phyloP scores from a whole-genome alignment of 1,284 basidiomycete genomes.

The Ganoderma resinaceum region DNA sequence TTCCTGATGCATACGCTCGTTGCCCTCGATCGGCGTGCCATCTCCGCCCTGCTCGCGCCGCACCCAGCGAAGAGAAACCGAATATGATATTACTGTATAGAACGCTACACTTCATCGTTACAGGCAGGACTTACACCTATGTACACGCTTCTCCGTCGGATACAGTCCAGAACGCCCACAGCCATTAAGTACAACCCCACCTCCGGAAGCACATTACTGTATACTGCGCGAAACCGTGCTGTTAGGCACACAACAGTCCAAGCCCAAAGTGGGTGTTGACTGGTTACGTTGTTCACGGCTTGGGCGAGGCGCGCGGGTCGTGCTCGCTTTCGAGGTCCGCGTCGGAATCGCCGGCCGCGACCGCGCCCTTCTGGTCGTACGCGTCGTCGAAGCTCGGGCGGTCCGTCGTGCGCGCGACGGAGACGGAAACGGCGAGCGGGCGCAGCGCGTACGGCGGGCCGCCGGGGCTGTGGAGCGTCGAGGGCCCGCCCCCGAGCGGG shows the following conservation, averaged over 20 bases:
- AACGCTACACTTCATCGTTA: not conserved
- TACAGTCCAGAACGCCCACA: not conserved
- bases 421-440: constrained; percentile 12
- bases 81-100: not conserved
- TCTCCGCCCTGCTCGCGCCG: too few species aligned
- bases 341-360: not conserved
- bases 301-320: not conserved
- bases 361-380: not conserved
- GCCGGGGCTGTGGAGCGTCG: not conserved
- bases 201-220: not conserved
- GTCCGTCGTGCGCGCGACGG: constrained; percentile 1
- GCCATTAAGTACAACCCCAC: not conserved
- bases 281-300: not conserved
- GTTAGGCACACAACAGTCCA: too few species aligned
- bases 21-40: too few species aligned
- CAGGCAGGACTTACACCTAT: not conserved
- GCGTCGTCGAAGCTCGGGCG: not conserved
- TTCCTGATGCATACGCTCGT: too few species aligned
- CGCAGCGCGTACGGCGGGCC: constrained; percentile 9
- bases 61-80: not conserved
- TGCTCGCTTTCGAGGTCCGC: not conserved
- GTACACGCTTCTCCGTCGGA: not conserved
- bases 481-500: not conserved
- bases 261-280: too few species aligned
- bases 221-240: not conserved